phyloP scores from a whole-genome alignment of 495 filamentous ascomycete genomes.

The Penicillium lividum region DNA sequence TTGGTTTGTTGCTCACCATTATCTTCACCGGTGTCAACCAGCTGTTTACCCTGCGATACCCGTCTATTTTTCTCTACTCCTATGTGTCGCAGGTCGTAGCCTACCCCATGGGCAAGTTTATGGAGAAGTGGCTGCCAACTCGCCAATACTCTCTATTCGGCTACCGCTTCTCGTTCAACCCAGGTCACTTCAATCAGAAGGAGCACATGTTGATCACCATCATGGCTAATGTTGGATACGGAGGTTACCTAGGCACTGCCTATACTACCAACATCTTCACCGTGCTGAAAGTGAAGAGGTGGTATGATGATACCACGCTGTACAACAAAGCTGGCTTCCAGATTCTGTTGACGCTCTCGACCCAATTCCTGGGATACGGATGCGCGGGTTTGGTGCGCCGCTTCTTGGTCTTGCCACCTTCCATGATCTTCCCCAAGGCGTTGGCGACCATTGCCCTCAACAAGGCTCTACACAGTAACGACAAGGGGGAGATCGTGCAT shows the following conservation, averaged over 20 bases:
- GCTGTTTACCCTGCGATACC: constrained; percentile 70
- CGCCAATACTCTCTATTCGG: constrained; percentile 51
- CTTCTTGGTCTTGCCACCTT: constrained; percentile 53
- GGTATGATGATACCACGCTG: constrained; percentile 58
- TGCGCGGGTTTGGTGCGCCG: constrained; percentile 47
- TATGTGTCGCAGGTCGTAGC: constrained; percentile 64
- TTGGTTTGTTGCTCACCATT: constrained; percentile 59
- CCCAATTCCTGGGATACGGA: constrained; percentile 53
- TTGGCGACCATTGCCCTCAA: constrained; percentile 60
- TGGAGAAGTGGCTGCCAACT: constrained; percentile 46
- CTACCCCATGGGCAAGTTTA: constrained; percentile 55
- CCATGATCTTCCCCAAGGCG: constrained; percentile 63
- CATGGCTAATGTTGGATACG: constrained; percentile 48
- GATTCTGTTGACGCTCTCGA: constrained; percentile 35
- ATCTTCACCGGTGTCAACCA: constrained; percentile 63
- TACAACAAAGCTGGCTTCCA: constrained; percentile 49
- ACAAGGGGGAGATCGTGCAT: constrained; percentile 51
- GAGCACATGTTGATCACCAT: constrained; percentile 59
- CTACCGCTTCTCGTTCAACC: constrained; percentile 47
- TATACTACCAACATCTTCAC: constrained; percentile 63
- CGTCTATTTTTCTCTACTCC: constrained; percentile 63
- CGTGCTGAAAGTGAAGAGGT: constrained; percentile 55
- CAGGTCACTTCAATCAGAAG: constrained; percentile 52
- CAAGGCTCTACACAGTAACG: constrained; percentile 63
- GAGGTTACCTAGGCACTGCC: constrained; percentile 35